These are phyloP conservation scores for Colletotrichum graminicola DNA, from an alignment of 2,329 filamentous ascomycete species.

Conservation along the genomic window DNA sequence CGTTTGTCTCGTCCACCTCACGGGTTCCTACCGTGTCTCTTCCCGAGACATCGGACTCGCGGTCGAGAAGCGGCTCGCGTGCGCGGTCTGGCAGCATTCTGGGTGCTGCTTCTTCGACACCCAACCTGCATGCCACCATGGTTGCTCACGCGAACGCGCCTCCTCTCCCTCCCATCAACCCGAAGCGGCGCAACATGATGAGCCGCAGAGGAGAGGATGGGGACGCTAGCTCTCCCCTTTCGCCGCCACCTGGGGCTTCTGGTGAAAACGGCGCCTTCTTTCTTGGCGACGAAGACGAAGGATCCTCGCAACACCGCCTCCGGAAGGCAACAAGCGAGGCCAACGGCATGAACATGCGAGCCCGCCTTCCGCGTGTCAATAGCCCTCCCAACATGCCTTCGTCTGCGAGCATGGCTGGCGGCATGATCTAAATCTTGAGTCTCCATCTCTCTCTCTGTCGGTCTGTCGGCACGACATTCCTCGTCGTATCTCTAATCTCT, in stretches of 20 bases:
- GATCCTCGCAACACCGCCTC: conserved; percentile 54
- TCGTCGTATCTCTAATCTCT: conserved; percentile 19
- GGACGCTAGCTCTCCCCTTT: conserved; percentile 49
- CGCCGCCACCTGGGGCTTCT: conserved; percentile 42
- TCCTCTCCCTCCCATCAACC: conserved; percentile 71
- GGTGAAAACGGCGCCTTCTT: conserved; percentile 43
- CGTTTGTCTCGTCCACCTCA: conserved; percentile 60
- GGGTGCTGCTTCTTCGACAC: conserved; percentile 50
- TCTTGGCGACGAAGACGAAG: conserved; percentile 56
- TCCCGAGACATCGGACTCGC: conserved; percentile 48
- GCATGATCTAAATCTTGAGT: conserved; percentile 59
- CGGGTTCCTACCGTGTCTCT: conserved; percentile 59
- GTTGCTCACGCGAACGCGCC: conserved; percentile 54
- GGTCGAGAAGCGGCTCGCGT: conserved; percentile 55
- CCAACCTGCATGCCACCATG: conserved; percentile 55
- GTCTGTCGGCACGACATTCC: not conserved
- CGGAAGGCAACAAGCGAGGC: conserved; percentile 60
- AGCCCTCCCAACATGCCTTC: conserved; percentile 45
- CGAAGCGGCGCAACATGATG: conserved; percentile 61
- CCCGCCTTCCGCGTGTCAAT: conserved; percentile 46
- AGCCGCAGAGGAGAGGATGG: conserved; percentile 53
- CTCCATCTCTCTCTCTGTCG: not conserved
- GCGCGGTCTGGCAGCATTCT: conserved; percentile 54
- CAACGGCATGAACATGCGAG: conserved; percentile 49
- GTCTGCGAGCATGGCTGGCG: conserved; percentile 49